A percentile compares a stretch with the other conserved stretches of the same genome.
Evolutionary conservation across 2,329 filamentous ascomycete species (phyloP).

Genomic region (Rosellinia necatrix): DNA sequence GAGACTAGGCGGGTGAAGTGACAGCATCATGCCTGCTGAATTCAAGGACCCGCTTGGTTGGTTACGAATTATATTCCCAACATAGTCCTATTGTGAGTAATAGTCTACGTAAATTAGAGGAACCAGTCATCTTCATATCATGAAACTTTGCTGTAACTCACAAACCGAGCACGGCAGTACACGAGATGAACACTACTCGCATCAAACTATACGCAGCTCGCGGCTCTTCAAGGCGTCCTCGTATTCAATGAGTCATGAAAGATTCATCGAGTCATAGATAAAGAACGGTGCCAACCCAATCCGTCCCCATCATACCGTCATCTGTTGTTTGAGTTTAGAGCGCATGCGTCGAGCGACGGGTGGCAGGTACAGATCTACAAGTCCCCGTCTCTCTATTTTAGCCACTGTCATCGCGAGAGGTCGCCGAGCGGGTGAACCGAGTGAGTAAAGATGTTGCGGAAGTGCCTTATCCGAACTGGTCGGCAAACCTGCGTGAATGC

Average conservation of each 20-base stretch:
- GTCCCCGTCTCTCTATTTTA: not conserved
- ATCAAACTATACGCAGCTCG: no score
- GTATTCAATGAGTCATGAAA: constrained; percentile 12
- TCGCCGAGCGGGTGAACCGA: no score
- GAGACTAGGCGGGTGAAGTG: not conserved
- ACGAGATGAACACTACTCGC: no score
- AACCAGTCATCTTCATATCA: no score
- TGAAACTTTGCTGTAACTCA: not conserved
- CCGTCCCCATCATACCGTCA: constrained; percentile 6
- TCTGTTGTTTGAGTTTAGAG: not conserved
- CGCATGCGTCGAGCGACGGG: no score
- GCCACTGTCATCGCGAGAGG: no score
- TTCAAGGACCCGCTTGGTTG: not conserved
- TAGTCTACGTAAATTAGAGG: no score
- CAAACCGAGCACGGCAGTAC: no score
- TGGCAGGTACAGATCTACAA: not conserved
- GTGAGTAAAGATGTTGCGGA: no score
- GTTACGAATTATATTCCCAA: not conserved
- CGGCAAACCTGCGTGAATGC: no score
- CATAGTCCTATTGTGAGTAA: no score
- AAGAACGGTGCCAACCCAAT: not conserved
- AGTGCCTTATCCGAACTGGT: no score
- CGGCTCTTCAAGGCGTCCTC: not conserved
- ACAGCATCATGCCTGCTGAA: constrained; percentile 1
- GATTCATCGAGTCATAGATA: constrained; percentile 7